A percentile compares a stretch with the other conserved stretches of the same genome.
phyloP scores from a whole-genome alignment of 176 grass and related monocot genomes.

The Phoenix dactylifera region DNA sequence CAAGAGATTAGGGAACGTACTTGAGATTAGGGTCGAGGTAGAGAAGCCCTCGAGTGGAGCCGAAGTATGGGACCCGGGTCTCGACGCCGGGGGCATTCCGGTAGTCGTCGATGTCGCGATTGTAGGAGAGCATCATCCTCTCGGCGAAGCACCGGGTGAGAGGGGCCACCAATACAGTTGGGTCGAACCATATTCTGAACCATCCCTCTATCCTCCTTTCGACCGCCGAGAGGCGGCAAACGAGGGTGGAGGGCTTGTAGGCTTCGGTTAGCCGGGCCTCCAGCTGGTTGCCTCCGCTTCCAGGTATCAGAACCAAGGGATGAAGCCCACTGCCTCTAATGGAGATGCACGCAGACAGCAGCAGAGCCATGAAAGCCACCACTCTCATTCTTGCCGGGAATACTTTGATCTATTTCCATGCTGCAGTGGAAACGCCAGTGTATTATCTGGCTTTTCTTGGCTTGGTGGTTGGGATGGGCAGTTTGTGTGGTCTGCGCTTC shows the following conservation, averaged over 20 bases:
- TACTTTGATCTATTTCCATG: no score
- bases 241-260: conserved; percentile 61
- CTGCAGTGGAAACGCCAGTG: no score
- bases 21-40: conserved; percentile 65
- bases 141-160: conserved; percentile 77
- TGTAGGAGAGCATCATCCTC: conserved; percentile 47
- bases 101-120: conserved; percentile 52
- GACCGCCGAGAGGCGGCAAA: conserved; percentile 33
- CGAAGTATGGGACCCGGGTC: conserved; percentile 53
- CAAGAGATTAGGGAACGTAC: conserved; percentile 9
- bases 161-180: conserved; percentile 49
- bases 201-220: conserved; percentile 37
- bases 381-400: no score
- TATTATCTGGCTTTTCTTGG: background rate
- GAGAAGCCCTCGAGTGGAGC: conserved; percentile 47
- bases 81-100: conserved; percentile 62
- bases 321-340: conserved; percentile 23
- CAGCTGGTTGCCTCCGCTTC: conserved; percentile 75
- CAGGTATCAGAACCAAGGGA: conserved; percentile 74
- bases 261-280: conserved; percentile 61
- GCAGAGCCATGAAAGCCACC: conserved; percentile 8
- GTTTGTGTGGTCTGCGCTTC: conserved; percentile 30
- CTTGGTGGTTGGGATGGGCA: background rate
- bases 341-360: conserved; percentile 9
- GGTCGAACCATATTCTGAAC: conserved; percentile 91